phyloP scores from a whole-genome alignment of 345 rosid genomes.

The Melastoma malabathricum region DNA sequence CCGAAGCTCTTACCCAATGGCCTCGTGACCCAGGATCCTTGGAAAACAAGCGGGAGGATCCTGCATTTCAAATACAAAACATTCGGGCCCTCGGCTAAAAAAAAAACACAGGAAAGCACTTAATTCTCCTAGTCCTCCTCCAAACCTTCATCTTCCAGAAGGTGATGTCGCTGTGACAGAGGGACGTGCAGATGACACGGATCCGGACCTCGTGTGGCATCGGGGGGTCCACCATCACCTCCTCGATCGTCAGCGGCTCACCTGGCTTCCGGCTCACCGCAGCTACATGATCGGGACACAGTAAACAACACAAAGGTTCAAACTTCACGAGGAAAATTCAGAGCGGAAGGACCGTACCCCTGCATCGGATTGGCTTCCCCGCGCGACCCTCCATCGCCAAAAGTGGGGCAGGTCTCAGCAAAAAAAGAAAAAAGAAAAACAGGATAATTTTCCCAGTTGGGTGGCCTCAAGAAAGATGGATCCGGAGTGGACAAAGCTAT shows the following conservation, averaged over 20 bases:
- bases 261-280: slow-evolving; percentile 60
- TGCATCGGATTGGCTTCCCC: slow-evolving; percentile 14
- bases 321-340: neutral
- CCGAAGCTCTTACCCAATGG: slow-evolving; percentile 50
- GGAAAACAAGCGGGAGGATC: slow-evolving; percentile 64
- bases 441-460: too few relatives aligned
- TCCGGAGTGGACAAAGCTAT: too few relatives aligned
- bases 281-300: slow-evolving; percentile 19
- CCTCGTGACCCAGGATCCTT: slow-evolving; percentile 82
- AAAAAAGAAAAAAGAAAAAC: too few relatives aligned
- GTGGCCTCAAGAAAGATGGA: too few relatives aligned
- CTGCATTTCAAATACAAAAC: slow-evolving; percentile 14
- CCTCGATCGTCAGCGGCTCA: slow-evolving; percentile 68
- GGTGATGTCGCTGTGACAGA: slow-evolving; percentile 63
- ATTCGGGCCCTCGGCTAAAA: neutral
- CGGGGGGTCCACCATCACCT: slow-evolving; percentile 64
- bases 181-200: slow-evolving; percentile 57
- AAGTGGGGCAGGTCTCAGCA: too few relatives aligned
- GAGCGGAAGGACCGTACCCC: slow-evolving; percentile 5
- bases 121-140: too few relatives aligned
- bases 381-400: neutral
- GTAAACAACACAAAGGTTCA: neutral
- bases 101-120: too few relatives aligned
- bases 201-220: slow-evolving; percentile 60
- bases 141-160: slow-evolving; percentile 66